These are phyloP conservation scores for Paraleonurus japonicus DNA, from an alignment of 257 asterid species.

Conservation along the genomic window DNA sequence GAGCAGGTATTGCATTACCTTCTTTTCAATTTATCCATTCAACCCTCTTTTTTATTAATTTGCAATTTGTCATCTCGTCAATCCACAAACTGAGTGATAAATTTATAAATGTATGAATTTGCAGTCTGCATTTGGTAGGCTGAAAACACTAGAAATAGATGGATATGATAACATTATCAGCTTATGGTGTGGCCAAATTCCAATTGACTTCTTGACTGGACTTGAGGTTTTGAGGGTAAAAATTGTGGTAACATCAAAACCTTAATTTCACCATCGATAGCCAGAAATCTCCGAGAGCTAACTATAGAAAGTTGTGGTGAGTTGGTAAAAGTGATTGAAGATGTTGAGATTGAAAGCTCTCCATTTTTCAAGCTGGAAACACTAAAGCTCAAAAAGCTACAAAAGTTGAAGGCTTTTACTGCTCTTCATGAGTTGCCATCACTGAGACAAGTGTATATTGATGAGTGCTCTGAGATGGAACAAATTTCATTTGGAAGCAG, in stretches of 20 bases:
- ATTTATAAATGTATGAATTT: no score
- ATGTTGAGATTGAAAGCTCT: neutral
- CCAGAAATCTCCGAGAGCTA: neutral
- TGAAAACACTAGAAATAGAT: no score
- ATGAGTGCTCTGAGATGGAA: neutral
- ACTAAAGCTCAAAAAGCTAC: neutral
- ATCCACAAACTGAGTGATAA: no score
- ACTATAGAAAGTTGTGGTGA: neutral
- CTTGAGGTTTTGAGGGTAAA: neutral
- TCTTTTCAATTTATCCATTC: no score
- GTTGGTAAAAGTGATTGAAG: slow-evolving; percentile 12
- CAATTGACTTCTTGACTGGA: neutral
- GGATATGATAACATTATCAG: no score
- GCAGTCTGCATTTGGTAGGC: no score
- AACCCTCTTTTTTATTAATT: no score
- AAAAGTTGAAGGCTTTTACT: neutral
- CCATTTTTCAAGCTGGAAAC: neutral
- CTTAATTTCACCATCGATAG: no score
- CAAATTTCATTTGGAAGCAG: neutral
- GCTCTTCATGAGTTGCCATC: neutral
- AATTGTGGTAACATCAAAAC: no score
- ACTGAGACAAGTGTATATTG: neutral
- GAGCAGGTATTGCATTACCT: neutral
- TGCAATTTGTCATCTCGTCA: no score
- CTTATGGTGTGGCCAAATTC: no score